Base-by-base conservation (phyloP, 208 protist genomes). In the Leishmania major region DNA sequence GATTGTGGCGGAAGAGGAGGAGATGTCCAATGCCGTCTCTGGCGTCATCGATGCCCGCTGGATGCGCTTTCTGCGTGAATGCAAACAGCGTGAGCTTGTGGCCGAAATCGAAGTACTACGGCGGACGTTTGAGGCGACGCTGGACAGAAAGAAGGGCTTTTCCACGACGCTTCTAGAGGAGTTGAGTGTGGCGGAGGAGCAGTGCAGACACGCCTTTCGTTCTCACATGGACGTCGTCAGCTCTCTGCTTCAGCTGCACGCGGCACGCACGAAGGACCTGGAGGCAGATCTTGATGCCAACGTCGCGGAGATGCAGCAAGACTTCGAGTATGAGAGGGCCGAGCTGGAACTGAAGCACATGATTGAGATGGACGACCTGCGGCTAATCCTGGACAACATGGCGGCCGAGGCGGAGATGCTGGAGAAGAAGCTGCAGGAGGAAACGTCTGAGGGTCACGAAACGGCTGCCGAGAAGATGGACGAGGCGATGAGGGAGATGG, bases 131-230 rank as follows among this genome's bases (percentile, higher is more conserved):
- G 97, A 99, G 77, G 80, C 91, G 40, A 88, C 94, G 43, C 91
- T 99, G 28, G 98, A 99, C 85, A 88, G 97, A 45, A 99, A 99
- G 83, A 96, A 99, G 74, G 93, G 97, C 13, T 89, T 97, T 13
- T 95, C 99, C 74, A 81, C 95, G 66, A 93, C 96, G 82, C 93
- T 99, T 17, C 93, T 96, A 47, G 62, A 83, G 3, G 96, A 99
- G 70, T 81, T 99, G 17, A 92, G 95, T 15, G 97, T 99, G 64
- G 91, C 88, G 0, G 98, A 99, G 91, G 96, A 99, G 75, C 98
- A 99, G 92, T 98, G 98, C 74, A 84, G 90, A 7, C 91, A 95
- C 71, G 94, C 96, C 0, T 96, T 98, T 71, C 91, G 95, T 3
- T 92, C 96, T 19, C 97, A 99, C 81, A 91, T 99, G 81, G 88